These are phyloP conservation scores for Starmerella sirachaensis DNA, from an alignment of 805 yeast species.

Conservation along the genomic window DNA sequence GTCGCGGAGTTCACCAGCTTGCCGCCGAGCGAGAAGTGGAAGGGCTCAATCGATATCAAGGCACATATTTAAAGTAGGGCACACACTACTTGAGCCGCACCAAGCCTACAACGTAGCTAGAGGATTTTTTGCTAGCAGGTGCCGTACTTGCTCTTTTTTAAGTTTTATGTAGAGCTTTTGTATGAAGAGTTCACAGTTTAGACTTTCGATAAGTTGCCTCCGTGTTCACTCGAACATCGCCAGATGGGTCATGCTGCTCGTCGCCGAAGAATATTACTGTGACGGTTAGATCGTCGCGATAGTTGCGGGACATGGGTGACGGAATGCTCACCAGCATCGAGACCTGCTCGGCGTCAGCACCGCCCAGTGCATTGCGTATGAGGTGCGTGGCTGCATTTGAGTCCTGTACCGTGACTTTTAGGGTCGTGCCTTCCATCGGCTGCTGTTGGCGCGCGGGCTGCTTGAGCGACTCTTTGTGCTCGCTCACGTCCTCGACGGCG, in stretches of 20 bases:
- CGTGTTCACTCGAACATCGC: constrained; percentile 25
- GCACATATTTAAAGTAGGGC: constrained; percentile 6
- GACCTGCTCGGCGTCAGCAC: constrained; percentile 77
- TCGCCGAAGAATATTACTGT: constrained; percentile 88
- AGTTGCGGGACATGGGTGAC: constrained; percentile 77
- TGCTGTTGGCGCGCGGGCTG: constrained; percentile 53
- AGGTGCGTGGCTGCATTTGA: constrained; percentile 84
- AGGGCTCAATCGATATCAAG: constrained; percentile 31
- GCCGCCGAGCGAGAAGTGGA: constrained; percentile 65
- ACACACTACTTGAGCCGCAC: too few species aligned
- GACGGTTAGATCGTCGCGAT: constrained; percentile 91
- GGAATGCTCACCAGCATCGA: constrained; percentile 84
- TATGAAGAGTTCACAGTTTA: constrained; percentile 11
- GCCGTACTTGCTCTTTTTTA: too few species aligned
- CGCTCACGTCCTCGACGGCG: constrained; percentile 29
- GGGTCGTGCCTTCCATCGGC: constrained; percentile 7
- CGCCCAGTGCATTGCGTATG: constrained; percentile 86
- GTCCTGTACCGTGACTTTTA: constrained; percentile 46
- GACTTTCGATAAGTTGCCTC: constrained; percentile 23
- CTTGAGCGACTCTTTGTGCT: constrained; percentile 45
- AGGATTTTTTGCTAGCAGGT: too few species aligned
- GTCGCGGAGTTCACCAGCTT: constrained; percentile 58
- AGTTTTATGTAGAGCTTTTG: neutral
- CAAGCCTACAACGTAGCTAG: too few species aligned
- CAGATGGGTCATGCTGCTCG: constrained; percentile 18